Evolutionary conservation across 176 grass and related monocot genomes (phyloP), one percentile per base, ranked within the genome.

Genomic region (Metroxylon sagu): DNA sequence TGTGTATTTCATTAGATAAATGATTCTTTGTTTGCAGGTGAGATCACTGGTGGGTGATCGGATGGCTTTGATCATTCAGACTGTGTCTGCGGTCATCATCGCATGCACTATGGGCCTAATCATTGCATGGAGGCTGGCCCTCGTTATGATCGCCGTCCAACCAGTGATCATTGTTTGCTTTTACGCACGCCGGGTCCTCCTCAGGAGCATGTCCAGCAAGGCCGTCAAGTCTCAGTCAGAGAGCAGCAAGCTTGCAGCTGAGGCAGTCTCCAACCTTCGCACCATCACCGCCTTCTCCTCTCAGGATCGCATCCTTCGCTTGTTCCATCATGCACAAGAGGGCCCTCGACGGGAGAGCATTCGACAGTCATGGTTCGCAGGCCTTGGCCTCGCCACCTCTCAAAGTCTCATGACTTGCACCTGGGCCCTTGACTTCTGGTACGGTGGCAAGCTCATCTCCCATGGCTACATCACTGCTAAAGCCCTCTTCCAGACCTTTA

Each of bases 341-440:
- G 84, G 87, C 6, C 87, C 93, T 60, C 70, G 72, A n/a, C 62
- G 68, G 53, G 93, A 98, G 86, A 85, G 81, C 76, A 67, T 85
- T 58, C 71, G 83, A 1, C 93, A 92, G 31, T 82, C 87, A 16
- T 98, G 93, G 93, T 85, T 80, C 57, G 93, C 93, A 15, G 93
- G 93, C 26, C 57, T 91, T 10, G 87, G 87, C 60, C 87, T 98
- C 3, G 79, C 83, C 35, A 83, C 73, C 54, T 98, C 93, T 48
- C 90, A 89, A 79, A 92, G 87, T 67, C 73, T 98, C 29, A 89
- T 85, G 81, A 85, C 74, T 50, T 73, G 62, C 71, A 89, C 93
- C 53, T 98, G 87, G 87, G 81, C 93, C 52, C 87, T 98, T 7
- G 93, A 98, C 57, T 98, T 98, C 60, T 98, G 93, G 93, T 98